Evolutionary conservation across 2,329 filamentous ascomycete species (phyloP).

Genomic region (Fusarium floridanum): DNA sequence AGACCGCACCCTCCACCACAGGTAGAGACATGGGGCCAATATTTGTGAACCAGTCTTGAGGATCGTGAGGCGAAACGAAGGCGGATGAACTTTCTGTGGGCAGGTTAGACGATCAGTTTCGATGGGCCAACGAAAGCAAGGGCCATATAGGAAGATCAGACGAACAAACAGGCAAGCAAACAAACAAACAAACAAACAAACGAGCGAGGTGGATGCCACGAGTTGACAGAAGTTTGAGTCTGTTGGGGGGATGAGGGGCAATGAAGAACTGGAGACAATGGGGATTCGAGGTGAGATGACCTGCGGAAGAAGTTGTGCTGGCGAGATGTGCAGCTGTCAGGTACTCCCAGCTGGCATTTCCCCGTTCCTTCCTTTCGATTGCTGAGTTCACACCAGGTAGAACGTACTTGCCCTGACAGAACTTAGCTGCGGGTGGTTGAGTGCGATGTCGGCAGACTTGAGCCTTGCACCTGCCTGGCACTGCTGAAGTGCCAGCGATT

Average conservation of each 20-base stretch:
- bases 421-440: background rate
- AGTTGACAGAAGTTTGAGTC: background rate
- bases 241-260: background rate
- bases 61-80: background rate
- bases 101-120: background rate
- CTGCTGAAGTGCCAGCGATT: background rate
- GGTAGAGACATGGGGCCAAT: conserved; percentile 8
- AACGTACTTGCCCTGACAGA: background rate
- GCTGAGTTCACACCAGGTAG: background rate
- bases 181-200: background rate
- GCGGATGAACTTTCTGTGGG: background rate
- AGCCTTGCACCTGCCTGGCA: conserved; percentile 6
- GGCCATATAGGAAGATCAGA: background rate
- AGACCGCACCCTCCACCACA: background rate
- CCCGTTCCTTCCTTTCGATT: conserved; percentile 4
- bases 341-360: background rate
- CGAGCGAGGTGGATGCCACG: too few species aligned
- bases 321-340: background rate
- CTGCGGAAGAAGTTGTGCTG: background rate
- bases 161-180: background rate
- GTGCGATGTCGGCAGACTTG: background rate
- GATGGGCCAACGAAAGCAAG: background rate
- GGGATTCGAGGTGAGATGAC: background rate
- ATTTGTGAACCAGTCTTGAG: background rate
- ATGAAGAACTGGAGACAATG: background rate